These are phyloP conservation scores for Fusarium decemcellulare DNA, from an alignment of 2,329 filamentous ascomycete genomes.

Conservation along the genomic window DNA sequence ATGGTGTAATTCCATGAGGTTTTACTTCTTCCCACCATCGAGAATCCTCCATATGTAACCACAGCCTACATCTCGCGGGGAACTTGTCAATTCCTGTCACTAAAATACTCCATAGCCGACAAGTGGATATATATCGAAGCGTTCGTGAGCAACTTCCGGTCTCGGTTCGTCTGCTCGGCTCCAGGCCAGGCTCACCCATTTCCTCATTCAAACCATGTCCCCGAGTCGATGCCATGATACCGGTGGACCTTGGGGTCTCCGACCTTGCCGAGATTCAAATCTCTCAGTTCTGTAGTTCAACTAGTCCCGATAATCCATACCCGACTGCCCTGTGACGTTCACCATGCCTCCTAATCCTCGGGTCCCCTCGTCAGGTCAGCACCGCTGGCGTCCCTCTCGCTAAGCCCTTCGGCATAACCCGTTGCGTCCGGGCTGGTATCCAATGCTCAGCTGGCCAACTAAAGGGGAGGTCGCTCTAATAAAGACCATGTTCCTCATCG, in stretches of 20 bases:
- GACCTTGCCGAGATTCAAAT: slow-evolving; percentile 3
- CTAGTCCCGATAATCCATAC: not conserved
- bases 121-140: slow-evolving; percentile 4
- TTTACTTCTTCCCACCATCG: no score
- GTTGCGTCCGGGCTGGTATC: slow-evolving; percentile 5
- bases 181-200: not conserved
- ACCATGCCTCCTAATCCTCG: slow-evolving; percentile 7
- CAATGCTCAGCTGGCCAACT: not conserved
- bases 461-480: slow-evolving; percentile 18
- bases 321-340: not conserved
- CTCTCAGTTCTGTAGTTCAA: slow-evolving; percentile 4
- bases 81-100: no score
- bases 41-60: no score
- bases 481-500: slow-evolving; percentile 18
- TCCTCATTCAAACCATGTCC: slow-evolving; percentile 14
- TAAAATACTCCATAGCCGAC: not conserved
- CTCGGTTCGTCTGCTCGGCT: not conserved
- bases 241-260: not conserved
- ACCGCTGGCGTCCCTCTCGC: not conserved
- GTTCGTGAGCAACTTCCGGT: not conserved
- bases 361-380: slow-evolving; percentile 3
- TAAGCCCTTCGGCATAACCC: not conserved
- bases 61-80: no score
- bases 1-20: no score
- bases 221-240: not conserved